These are phyloP conservation scores for Acacia melanoxylon DNA, from an alignment of 306 rosid genomes.

Conservation along the genomic window DNA sequence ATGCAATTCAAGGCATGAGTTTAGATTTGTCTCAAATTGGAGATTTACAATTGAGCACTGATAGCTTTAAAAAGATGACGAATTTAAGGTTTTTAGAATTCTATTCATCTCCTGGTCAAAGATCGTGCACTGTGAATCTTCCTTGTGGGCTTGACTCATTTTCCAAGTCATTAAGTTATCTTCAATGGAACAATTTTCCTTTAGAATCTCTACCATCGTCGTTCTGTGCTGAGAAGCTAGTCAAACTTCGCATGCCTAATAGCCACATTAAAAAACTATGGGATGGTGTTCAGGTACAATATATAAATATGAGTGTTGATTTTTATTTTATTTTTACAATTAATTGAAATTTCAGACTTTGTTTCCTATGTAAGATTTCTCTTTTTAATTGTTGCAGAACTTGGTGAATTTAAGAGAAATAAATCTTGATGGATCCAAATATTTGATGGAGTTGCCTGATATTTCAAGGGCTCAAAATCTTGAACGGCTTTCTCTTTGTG, in stretches of 20 bases:
- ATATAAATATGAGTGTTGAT: background rate
- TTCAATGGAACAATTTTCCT: conserved; percentile 11
- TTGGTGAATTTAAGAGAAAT: conserved; percentile 16
- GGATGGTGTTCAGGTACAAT: conserved; percentile 11
- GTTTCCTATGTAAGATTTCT: background rate
- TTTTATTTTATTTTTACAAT: background rate
- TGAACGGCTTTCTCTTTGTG: background rate
- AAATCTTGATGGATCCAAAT: background rate
- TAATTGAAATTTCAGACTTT: background rate
- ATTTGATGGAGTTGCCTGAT: conserved; percentile 10
- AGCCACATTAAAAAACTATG: conserved; percentile 20
- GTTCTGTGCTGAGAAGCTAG: background rate
- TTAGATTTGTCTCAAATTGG: conserved; percentile 13
- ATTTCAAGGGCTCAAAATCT: conserved; percentile 2
- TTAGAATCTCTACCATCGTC: background rate
- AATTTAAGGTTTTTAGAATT: conserved; percentile 17
- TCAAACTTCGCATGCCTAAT: background rate
- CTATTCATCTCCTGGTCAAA: background rate
- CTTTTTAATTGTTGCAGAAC: conserved; percentile 13
- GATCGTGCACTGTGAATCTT: background rate
- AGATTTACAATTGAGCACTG: background rate
- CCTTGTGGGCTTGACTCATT: background rate
- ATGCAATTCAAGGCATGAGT: conserved; percentile 15
- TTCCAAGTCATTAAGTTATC: background rate
- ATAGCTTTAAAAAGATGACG: conserved; percentile 21